Evolutionary conservation across 2,329 filamentous ascomycete genomes (phyloP).

Genomic region (Aspergillus caelatus): DNA sequence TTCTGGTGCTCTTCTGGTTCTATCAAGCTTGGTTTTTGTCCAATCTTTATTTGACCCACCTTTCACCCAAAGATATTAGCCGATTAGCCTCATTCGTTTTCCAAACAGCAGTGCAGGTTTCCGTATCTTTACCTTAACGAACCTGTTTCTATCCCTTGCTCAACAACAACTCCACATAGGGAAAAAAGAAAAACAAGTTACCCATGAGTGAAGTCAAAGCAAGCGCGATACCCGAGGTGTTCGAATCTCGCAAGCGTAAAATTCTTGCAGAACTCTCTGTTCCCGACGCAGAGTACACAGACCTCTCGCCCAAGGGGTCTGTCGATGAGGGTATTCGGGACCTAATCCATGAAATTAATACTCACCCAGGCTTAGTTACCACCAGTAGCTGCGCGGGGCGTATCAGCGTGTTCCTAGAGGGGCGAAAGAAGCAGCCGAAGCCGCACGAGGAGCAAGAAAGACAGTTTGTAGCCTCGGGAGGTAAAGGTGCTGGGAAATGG

Average conservation of each 20-base stretch:
- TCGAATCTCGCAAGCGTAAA: constrained; percentile 66
- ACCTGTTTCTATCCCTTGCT: background rate
- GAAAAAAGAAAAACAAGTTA: background rate
- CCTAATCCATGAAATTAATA: constrained; percentile 79
- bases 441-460: constrained; percentile 19
- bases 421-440: constrained; percentile 53
- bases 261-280: constrained; percentile 72
- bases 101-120: background rate
- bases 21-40: background rate
- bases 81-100: background rate
- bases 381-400: constrained; percentile 92
- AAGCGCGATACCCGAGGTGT: constrained; percentile 40
- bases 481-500: constrained; percentile 85
- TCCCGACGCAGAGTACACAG: constrained; percentile 72
- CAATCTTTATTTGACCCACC: background rate
- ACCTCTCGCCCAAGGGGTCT: constrained; percentile 85
- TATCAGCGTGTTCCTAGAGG: constrained; percentile 86
- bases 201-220: constrained; percentile 8
- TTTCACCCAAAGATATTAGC: background rate
- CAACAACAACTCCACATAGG: background rate
- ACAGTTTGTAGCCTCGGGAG: constrained; percentile 66
- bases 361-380: constrained; percentile 74
- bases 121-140: background rate
- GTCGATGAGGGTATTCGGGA: constrained; percentile 78
- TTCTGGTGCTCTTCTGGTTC: background rate